These are phyloP conservation scores for Jamesozyma rosinii DNA, from an alignment of 805 yeast genomes.

Conservation along the genomic window DNA sequence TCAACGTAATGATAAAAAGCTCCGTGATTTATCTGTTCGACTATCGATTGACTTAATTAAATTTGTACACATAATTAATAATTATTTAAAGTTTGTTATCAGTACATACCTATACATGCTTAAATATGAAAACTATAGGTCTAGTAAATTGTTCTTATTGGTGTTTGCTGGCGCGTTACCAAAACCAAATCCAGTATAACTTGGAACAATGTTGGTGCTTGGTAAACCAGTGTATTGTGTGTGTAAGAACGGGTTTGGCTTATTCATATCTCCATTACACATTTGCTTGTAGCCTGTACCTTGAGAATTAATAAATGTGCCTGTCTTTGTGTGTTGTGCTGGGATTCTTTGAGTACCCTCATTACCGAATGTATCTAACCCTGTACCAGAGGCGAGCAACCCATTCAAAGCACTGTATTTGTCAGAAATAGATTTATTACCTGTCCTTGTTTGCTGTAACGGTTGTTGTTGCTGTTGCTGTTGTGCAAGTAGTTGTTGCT, in stretches of 20 bases:
- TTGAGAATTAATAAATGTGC: constrained; percentile 73
- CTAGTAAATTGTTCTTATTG: constrained; percentile 16
- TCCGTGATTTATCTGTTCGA: too few species aligned
- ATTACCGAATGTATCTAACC: constrained; percentile 72
- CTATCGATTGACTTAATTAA: too few species aligned
- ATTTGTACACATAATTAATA: neutral
- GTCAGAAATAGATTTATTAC: constrained; percentile 48
- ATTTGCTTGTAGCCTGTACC: constrained; percentile 71
- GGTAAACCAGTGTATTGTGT: constrained; percentile 70
- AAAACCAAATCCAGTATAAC: constrained; percentile 90
- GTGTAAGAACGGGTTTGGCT: constrained; percentile 35
- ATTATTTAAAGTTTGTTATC: neutral
- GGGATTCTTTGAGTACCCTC: constrained; percentile 56
- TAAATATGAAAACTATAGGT: constrained; percentile 5
- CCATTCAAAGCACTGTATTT: constrained; percentile 65
- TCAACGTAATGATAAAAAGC: too few species aligned
- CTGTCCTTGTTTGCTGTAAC: constrained; percentile 41
- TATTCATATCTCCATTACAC: constrained; percentile 22
- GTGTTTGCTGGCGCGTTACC: constrained; percentile 53
- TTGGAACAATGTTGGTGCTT: constrained; percentile 56
- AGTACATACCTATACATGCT: constrained; percentile 3
- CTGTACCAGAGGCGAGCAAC: constrained; percentile 77
- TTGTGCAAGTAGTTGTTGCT: constrained; percentile 4
- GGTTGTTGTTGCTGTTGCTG: constrained; percentile 23
- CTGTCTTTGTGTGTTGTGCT: constrained; percentile 81